These are phyloP conservation scores for Stramenopiles sp. DNA, from an alignment of 352 stramenopile genomes.

Conservation along the genomic window DNA sequence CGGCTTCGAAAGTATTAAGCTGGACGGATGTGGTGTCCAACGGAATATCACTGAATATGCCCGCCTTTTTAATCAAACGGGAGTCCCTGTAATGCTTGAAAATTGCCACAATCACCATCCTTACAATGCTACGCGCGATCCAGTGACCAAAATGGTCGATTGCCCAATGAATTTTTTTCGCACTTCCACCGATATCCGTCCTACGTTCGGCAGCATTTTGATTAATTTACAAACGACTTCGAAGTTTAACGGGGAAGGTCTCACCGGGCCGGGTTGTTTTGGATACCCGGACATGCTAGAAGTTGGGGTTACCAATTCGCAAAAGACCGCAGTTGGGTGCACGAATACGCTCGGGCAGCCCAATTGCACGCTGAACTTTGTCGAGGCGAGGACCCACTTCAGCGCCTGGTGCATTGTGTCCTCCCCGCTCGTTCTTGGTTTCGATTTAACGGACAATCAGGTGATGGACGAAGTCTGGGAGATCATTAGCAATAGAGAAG, in stretches of 20 bases:
- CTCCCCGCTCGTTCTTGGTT: slow-evolving; percentile 24
- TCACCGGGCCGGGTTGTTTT: slow-evolving; percentile 29
- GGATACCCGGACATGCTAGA: slow-evolving; percentile 30
- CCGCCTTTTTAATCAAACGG: background rate
- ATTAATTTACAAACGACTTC: slow-evolving; percentile 16
- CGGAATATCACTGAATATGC: background rate
- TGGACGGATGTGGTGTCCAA: background rate
- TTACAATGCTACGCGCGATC: background rate
- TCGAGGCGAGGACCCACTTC: slow-evolving; percentile 24
- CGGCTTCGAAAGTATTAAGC: background rate
- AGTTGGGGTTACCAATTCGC: slow-evolving; percentile 14
- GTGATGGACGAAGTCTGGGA: slow-evolving; percentile 17
- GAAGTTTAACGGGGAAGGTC: slow-evolving; percentile 10
- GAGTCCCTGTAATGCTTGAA: background rate
- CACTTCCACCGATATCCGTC: slow-evolving; percentile 12
- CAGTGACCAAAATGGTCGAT: background rate
- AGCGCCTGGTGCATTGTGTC: slow-evolving; percentile 23
- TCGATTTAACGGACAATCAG: slow-evolving; percentile 15
- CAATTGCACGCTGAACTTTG: background rate
- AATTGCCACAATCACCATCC: background rate
- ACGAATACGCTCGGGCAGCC: no score
- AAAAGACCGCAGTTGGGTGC: background rate
- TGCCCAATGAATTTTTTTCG: slow-evolving; percentile 20
- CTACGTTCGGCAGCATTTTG: slow-evolving; percentile 17
- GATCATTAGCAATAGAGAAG: slow-evolving; percentile 23